phyloP scores from a whole-genome alignment of 306 rosid genomes.

The Fagus sylvatica region DNA sequence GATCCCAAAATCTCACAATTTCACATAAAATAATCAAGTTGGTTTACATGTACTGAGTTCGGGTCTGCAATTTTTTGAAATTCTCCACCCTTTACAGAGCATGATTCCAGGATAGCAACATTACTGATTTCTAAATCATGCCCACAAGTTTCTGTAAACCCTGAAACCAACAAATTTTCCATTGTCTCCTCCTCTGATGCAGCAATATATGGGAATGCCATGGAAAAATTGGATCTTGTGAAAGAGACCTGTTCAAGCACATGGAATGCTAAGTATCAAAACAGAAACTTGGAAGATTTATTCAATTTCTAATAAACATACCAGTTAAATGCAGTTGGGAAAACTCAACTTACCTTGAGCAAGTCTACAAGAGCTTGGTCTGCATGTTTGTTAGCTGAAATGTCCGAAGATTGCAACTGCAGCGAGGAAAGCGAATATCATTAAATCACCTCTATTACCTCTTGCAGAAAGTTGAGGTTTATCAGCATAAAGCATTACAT shows the following conservation, averaged over 20 bases:
- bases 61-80: conserved; percentile 40
- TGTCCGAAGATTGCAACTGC: conserved; percentile 76
- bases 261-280: conserved; percentile 25
- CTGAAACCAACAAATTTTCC: conserved; percentile 64
- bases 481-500: background rate
- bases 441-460: background rate
- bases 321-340: conserved; percentile 19
- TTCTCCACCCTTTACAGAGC: conserved; percentile 53
- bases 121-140: conserved; percentile 50
- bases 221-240: conserved; percentile 70
- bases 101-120: conserved; percentile 59
- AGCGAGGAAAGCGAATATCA: conserved; percentile 30
- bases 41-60: conserved; percentile 70
- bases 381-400: conserved; percentile 47
- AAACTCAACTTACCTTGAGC: conserved; percentile 65
- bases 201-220: conserved; percentile 89
- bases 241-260: conserved; percentile 59
- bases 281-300: conserved; percentile 1
- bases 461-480: conserved; percentile 2
- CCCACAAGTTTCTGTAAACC: conserved; percentile 73
- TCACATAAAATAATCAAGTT: conserved; percentile 24
- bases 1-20: conserved; percentile 24
- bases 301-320: background rate
- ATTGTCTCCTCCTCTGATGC: conserved; percentile 59
- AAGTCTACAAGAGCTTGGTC: conserved; percentile 62